Percentiles rank a stretch among this genome's conserved stretches.
Conservation (phyloP, 139 green algal species). For the Micractinium conductrix region DNA sequence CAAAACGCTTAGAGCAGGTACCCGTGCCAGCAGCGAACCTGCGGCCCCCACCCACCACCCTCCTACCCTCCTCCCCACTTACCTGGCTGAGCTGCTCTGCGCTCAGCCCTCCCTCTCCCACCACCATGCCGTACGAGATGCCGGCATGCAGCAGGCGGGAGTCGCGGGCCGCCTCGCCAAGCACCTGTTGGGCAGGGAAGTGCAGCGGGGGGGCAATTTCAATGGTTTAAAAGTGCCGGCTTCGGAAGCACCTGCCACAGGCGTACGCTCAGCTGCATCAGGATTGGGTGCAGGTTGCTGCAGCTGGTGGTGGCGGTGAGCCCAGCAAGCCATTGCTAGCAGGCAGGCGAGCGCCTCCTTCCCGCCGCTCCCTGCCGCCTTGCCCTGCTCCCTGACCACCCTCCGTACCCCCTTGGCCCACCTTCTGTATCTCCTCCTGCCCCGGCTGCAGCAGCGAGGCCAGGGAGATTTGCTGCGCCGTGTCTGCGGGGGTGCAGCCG, state of each 20-base stretch:
- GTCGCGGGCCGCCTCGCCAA: background rate
- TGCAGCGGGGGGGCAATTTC: background rate
- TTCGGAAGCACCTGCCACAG: no score
- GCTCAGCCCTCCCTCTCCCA: background rate
- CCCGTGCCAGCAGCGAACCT: background rate
- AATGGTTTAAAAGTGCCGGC: no score
- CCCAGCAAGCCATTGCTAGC: no score
- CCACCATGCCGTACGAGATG: background rate
- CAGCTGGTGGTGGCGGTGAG: no score
- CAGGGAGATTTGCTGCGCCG: slow-evolving; percentile 2
- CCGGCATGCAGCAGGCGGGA: slow-evolving; percentile 21
- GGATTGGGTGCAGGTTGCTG: no score
- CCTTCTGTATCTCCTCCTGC: background rate
- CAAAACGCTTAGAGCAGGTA: background rate
- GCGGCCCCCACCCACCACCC: background rate
- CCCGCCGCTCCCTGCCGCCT: no score
- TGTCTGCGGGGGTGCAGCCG: background rate
- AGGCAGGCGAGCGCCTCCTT: no score
- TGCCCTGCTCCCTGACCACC: no score
- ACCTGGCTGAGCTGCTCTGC: background rate
- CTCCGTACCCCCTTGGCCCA: no score
- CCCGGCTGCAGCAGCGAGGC: background rate
- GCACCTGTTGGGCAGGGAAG: background rate
- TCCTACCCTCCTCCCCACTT: background rate
- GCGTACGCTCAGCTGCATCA: no score